Base-by-base conservation (phyloP, 805 yeast genomes). In the Cyberlindnera veronae region DNA sequence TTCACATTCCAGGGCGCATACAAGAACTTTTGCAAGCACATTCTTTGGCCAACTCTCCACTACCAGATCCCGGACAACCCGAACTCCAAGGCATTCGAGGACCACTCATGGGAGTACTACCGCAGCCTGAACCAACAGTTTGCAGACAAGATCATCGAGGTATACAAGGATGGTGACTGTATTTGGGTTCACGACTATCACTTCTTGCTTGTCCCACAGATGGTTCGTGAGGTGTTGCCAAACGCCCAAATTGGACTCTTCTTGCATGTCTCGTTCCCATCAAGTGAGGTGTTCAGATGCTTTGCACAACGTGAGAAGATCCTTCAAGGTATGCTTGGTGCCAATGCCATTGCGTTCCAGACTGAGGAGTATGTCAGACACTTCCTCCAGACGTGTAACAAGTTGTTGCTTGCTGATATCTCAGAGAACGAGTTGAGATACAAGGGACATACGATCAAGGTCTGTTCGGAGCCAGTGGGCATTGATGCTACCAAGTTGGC, bases 121-220 rank as follows among this genome's bases (percentile, higher is more conserved):
- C 78, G 77, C 49, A 64, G 69, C 2, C 71, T 91, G 46, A 93
- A 93, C 55, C 87, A 81, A 59, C 61, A 75, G 32, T 74, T 90
- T 54, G 97, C 98, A 0, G 85, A 89, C 40, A 76, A 75, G 49
- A 71, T 91, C 33, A 76, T 84, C 3, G 74, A 71, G 27, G 65
- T 69, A 2, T 90, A 91, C 61, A 77, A 79, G 50, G 73, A 72
- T 1, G 88, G 84, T 30, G 96, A 91, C 58, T 68, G 78, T 29
- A 72, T 91, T 44, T 93, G 98, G 98, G 71, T 91, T 38, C 95
- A 91, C 60, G 99, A 91, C 62, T 91, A 91, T 59, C 98, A 93
- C 63, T 68, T 91, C 45, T 71, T 93, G 66, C 66, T 91, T 31
- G 87, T 90, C 2, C 97, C 98, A 0, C 72, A 71, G 39, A 81